phyloP scores from a whole-genome alignment of 1,284 basidiomycete genomes.

The Trichosporon ovoides region DNA sequence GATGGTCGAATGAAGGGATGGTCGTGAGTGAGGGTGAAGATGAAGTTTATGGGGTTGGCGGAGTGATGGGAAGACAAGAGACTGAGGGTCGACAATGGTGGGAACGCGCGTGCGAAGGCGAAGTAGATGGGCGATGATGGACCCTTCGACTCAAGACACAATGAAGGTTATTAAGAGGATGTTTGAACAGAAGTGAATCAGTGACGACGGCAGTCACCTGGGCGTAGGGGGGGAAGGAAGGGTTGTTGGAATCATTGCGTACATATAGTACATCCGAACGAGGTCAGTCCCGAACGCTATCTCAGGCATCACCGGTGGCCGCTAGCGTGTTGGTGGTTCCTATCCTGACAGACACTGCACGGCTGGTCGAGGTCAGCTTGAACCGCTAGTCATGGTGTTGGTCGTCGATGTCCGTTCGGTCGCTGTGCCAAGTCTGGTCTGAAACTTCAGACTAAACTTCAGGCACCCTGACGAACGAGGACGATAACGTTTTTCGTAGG shows the following conservation, averaged over 20 bases:
- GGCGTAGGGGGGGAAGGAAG: not conserved
- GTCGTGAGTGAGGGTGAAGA: not conserved
- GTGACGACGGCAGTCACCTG: not conserved
- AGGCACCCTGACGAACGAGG: not conserved
- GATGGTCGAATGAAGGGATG: not conserved
- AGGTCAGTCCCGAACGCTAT: not conserved
- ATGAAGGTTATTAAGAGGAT: not conserved
- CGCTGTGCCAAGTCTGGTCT: not conserved
- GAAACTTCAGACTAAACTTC: not conserved
- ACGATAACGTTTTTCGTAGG: constrained; percentile 4
- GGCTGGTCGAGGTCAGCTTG: constrained; percentile 3
- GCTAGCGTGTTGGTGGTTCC: too few relatives aligned
- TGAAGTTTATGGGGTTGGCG: not conserved
- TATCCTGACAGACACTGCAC: not conserved
- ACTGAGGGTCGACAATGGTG: not conserved
- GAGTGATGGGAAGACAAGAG: not conserved
- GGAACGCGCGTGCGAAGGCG: too few relatives aligned
- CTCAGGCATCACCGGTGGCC: not conserved
- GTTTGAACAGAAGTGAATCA: not conserved
- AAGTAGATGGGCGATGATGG: not conserved
- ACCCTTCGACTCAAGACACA: too few relatives aligned
- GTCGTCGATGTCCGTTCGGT: not conserved
- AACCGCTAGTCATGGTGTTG: not conserved
- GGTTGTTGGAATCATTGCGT: not conserved
- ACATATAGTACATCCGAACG: not conserved